These are phyloP conservation scores for Eutrema japonicum DNA, from an alignment of 345 rosid species.

Conservation along the genomic window DNA sequence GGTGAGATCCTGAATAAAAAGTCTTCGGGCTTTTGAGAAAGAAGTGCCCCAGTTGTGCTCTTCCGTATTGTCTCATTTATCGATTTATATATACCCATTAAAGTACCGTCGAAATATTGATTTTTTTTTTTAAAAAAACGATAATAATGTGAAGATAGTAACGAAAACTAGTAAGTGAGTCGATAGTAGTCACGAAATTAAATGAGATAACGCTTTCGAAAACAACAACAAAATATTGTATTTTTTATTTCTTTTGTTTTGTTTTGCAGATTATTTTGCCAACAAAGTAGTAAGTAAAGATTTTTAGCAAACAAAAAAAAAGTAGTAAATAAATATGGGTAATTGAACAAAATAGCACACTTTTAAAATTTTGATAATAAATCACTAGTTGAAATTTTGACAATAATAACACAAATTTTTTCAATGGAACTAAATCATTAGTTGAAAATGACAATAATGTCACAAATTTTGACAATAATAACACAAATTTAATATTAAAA, in stretches of 20 bases:
- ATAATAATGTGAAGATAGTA: slow-evolving; percentile 35
- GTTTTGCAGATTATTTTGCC: not conserved
- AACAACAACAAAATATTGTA: not conserved
- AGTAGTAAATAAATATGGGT: not conserved
- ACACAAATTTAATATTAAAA: no score
- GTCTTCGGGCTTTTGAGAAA: not conserved
- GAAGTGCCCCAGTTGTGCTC: slow-evolving; percentile 41
- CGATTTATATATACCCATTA: slow-evolving; percentile 26
- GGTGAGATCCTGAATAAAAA: slow-evolving; percentile 24
- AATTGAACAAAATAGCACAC: no score
- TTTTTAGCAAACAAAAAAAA: no score
- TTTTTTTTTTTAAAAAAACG: not conserved
- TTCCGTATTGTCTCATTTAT: slow-evolving; percentile 18
- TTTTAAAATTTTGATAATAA: no score
- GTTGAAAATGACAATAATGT: no score
- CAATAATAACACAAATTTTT: no score
- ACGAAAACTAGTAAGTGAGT: not conserved
- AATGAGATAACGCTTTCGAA: slow-evolving; percentile 16
- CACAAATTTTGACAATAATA: no score
- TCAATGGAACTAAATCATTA: no score
- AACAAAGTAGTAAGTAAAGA: no score
- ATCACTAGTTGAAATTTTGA: no score
- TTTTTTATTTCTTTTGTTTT: not conserved
- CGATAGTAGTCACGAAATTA: slow-evolving; percentile 9
- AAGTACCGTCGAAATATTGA: not conserved